Percentiles rank a stretch among this genome's conserved stretches.
phyloP scores from a whole-genome alignment of 106 monocot genomes.

The Platanthera guangdongensis region DNA sequence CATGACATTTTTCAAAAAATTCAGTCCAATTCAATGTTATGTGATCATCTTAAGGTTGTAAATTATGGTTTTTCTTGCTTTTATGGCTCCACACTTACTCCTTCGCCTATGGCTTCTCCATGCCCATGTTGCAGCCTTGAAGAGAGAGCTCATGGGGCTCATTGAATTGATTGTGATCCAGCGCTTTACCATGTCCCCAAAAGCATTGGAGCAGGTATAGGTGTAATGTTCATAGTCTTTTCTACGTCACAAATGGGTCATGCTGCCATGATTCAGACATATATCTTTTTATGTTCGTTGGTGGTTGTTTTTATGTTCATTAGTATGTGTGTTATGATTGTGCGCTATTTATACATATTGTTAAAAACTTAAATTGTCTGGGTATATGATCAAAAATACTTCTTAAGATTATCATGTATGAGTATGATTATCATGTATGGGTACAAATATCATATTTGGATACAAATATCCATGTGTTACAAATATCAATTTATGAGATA shows the following conservation, averaged over 20 bases:
- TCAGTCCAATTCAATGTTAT: not conserved
- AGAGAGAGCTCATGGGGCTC: conserved; percentile 55
- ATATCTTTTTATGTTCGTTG: not conserved
- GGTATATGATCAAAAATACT: too few relatives aligned
- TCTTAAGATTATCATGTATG: too few relatives aligned
- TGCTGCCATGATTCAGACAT: not conserved
- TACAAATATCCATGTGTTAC: too few relatives aligned
- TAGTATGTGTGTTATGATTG: too few relatives aligned
- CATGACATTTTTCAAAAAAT: conserved; percentile 21
- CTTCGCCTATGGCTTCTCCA: conserved; percentile 55
- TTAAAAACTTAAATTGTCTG: too few relatives aligned
- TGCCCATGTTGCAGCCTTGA: conserved; percentile 50
- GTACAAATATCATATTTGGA: too few relatives aligned
- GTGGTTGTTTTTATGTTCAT: too few relatives aligned
- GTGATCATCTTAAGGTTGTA: not conserved
- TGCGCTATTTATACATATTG: too few relatives aligned
- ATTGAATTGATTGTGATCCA: conserved; percentile 88
- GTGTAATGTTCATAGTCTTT: conserved; percentile 53
- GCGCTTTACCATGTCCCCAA: conserved; percentile 76
- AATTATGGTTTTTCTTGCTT: not conserved
- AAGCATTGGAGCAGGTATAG: conserved; percentile 51
- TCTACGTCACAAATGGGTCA: conserved; percentile 28
- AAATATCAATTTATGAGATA: too few relatives aligned
- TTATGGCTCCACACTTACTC: conserved; percentile 17
- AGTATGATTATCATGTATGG: too few relatives aligned